A percentile compares a stretch with the other conserved stretches of the same genome.
Conservation (phyloP, 78 protist species). For the Pigoraptor vietnamica region DNA sequence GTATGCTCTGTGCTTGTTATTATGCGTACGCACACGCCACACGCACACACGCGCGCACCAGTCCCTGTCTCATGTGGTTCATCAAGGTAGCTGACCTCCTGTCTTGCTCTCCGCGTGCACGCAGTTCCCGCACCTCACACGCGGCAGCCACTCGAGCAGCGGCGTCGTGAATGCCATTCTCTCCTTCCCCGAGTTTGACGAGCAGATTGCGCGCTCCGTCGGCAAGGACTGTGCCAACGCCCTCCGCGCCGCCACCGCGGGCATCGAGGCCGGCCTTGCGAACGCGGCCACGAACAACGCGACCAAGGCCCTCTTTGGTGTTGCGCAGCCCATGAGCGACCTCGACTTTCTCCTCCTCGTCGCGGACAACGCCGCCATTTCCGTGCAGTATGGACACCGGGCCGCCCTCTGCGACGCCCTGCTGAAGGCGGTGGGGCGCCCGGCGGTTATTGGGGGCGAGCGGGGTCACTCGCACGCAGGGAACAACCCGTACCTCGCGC, state of each 20-base stretch:
- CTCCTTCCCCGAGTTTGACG: conserved; percentile 26
- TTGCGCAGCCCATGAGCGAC: background rate
- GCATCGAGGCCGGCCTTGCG: conserved; percentile 11
- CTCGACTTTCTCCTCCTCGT: conserved; percentile 21
- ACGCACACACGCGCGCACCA: background rate
- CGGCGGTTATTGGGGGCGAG: background rate
- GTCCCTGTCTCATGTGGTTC: too few relatives aligned
- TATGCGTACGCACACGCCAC: background rate
- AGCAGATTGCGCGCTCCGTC: background rate
- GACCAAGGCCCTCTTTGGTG: background rate
- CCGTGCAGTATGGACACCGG: conserved; percentile 30
- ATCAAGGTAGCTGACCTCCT: too few relatives aligned
- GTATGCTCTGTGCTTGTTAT: background rate
- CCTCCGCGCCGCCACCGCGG: conserved; percentile 1
- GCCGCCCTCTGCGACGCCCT: background rate
- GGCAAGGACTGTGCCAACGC: conserved; percentile 4
- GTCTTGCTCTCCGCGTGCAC: too few relatives aligned
- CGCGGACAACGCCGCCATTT: conserved; percentile 28
- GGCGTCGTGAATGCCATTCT: conserved; percentile 36
- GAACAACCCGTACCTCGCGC: background rate
- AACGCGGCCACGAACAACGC: background rate
- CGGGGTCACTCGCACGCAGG: background rate
- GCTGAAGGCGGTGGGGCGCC: background rate
- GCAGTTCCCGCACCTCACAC: conserved; percentile 38
- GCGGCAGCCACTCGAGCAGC: conserved; percentile 1